Evolutionary conservation across 2,329 filamentous ascomycete species (phyloP), one percentile per base, ranked within the genome.

Genomic region (Cytospora mali): DNA sequence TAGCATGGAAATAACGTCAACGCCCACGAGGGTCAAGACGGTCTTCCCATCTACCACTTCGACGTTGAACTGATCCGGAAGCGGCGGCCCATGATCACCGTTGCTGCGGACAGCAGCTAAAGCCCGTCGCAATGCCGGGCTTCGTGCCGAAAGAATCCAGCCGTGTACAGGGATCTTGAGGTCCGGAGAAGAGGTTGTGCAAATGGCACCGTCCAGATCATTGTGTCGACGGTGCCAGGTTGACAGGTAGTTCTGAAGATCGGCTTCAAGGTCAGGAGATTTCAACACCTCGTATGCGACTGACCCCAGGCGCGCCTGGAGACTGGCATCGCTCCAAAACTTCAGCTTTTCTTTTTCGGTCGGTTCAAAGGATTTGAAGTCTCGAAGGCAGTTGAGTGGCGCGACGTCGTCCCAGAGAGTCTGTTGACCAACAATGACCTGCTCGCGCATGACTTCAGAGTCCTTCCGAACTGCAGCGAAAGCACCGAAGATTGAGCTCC

Each of bases 391-490:
- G 4, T 93, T 80, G 6, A 98, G 77, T 0, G 87, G 83, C 31
- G 84, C 81, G 4, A 97, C 66, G 68, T 97, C 90, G 33, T 88
- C 81, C 88, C 90, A 92, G 1, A 98, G 76, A 0, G 81, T 85
- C 62, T 86, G 85, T n/a, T 83, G 80, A 35, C 84, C 81, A 33
- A 96, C 82, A 11, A 80, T 76, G 42, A 97, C 87, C 67, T 86
- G 81, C 42, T 89, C 87, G 57, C 86, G 87, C 61, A 93, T 91
- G 29, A 96, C 87, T 71, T 93, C 88, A 66, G 88, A 92, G 69
- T 97, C 93, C 71, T 90, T 89, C 53, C 95, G 87, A 52, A 97
- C 84, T 3, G 92, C 93, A 35, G 92, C 91, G 78, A 94, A 98
- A 0, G 94, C 91, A 5, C 95, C 95, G 75, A 91, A 96, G 0